phyloP scores from a whole-genome alignment of 331 rosid genomes.

The Pyracantha coccinea region DNA sequence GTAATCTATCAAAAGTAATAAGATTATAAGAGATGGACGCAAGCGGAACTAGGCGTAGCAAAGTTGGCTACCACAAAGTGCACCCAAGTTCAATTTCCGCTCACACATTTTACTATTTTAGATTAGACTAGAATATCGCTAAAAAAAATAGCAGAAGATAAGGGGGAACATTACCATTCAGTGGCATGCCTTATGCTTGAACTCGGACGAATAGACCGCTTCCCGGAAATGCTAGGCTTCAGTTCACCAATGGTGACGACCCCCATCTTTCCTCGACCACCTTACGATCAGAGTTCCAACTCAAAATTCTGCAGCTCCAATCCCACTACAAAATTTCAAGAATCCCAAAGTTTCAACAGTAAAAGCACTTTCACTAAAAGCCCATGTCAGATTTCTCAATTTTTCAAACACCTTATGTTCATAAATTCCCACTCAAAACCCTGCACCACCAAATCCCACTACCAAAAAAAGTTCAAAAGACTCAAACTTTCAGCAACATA shows the following conservation, averaged over 20 bases:
- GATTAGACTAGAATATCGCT: too few species aligned
- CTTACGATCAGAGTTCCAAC: constrained; percentile 2
- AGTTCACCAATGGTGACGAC: constrained; percentile 81
- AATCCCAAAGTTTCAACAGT: background rate
- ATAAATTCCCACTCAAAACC: too few species aligned
- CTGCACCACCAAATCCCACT: too few species aligned
- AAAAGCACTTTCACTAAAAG: background rate
- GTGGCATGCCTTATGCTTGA: constrained; percentile 91
- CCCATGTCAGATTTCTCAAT: background rate
- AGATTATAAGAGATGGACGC: too few species aligned
- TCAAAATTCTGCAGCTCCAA: constrained; percentile 16
- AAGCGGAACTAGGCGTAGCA: too few species aligned
- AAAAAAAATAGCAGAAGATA: background rate
- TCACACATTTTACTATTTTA: too few species aligned
- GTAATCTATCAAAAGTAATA: background rate
- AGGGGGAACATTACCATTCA: constrained; percentile 65
- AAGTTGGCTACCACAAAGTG: too few species aligned
- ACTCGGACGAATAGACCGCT: constrained; percentile 88
- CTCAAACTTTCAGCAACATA: too few species aligned
- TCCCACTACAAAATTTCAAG: constrained; percentile 23
- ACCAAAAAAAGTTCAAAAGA: too few species aligned
- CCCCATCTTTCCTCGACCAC: constrained; percentile 51
- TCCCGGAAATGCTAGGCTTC: constrained; percentile 90
- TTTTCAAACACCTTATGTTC: too few species aligned
- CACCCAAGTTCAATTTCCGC: too few species aligned